Percentiles rank a stretch among this genome's conserved stretches.
These are phyloP conservation scores for Pholiota microspora DNA, from an alignment of 768 basidiomycete species.

Conservation along the genomic window DNA sequence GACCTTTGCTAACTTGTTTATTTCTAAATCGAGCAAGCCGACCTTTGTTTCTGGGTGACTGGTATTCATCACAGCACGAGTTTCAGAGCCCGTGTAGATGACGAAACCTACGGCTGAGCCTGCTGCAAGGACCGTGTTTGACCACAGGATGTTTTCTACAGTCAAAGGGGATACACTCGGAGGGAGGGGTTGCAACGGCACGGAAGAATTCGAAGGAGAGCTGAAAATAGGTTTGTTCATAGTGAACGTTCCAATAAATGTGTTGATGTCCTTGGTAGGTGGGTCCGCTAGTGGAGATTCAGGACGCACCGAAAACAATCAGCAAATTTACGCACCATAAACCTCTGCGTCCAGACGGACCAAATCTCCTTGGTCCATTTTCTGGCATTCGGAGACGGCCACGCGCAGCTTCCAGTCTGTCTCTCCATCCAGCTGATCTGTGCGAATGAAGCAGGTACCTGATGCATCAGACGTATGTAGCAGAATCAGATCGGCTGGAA, in stretches of 20 bases:
- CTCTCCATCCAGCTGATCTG: slow-evolving; percentile 97
- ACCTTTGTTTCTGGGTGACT: slow-evolving; percentile 95
- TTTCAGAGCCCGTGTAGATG: slow-evolving; percentile 92
- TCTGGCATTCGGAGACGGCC: slow-evolving; percentile 83
- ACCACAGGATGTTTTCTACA: slow-evolving; percentile 95
- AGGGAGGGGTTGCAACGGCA: slow-evolving; percentile 39
- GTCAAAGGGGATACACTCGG: slow-evolving; percentile 80
- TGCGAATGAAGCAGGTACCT: slow-evolving; percentile 96
- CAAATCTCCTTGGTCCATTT: slow-evolving; percentile 49
- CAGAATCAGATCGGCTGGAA: slow-evolving; percentile 91
- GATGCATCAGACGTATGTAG: slow-evolving; percentile 84
- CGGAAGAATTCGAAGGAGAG: slow-evolving; percentile 25
- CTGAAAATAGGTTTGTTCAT: slow-evolving; percentile 47
- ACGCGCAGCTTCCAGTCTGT: slow-evolving; percentile 98
- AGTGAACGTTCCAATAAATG: slow-evolving; percentile 92
- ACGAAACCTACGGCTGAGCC: slow-evolving; percentile 92
- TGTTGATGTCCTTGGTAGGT: slow-evolving; percentile 95
- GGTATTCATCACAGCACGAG: slow-evolving; percentile 98
- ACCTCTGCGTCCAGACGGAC: slow-evolving; percentile 84
- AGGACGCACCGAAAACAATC: neutral
- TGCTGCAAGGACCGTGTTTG: slow-evolving; percentile 95
- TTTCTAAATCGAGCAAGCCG: slow-evolving; percentile 89
- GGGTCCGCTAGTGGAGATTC: slow-evolving; percentile 65
- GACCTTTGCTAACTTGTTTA: slow-evolving; percentile 96
- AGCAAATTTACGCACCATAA: slow-evolving; percentile 58